Base-by-base conservation (phyloP, 768 basidiomycete species). In the Rhizopogon sp. region DNA sequence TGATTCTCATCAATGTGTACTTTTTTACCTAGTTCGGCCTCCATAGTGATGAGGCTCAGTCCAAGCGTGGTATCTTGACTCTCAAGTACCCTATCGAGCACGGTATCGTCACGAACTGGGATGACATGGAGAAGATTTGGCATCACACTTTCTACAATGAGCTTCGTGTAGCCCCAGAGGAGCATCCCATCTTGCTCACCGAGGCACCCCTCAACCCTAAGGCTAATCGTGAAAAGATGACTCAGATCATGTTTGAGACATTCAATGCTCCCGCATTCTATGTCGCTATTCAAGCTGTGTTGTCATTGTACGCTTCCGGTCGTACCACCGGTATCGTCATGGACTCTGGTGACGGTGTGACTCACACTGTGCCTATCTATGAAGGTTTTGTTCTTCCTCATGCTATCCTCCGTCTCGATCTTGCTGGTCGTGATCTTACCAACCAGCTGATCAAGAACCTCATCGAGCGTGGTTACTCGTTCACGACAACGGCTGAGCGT, bases 91-190 rank as follows among this genome's bases (percentile, higher is more conserved):
- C 91, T 51, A 93, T 93, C 63, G 90, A 93, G 72, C 91, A 93
- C 76, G 90, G 91, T 74, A 88, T 93, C 67, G 90, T 96, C 71
- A 94, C 93, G 72, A 94, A 97, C 84, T 97, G 94, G 94, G 94
- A 95, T 66, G 93, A 95, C 74, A 95, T 95, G 93, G 94, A 96
- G 79, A 94, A 95, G 78, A 95, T 95, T 71, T 96, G 93, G 93
- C 92, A 94, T 72, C 93, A 95, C 79, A 94, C 93, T 33, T 96
- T 95, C 75, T 95, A 87, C 75, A 87, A 88, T 65, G 87, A 87
- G 65, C 79, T 88, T 56, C 85, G 87, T 69, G 85, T 87, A 55
- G 86, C 87, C 3, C 85, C 85, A 10, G 86, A 88, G 68, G 87
- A 88, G 66, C 86, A 87, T 72, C 86, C 85, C 35, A 80, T 87